Conservation (phyloP, 2,329 filamentous ascomycete species). For the Ilyonectria robusta region DNA sequence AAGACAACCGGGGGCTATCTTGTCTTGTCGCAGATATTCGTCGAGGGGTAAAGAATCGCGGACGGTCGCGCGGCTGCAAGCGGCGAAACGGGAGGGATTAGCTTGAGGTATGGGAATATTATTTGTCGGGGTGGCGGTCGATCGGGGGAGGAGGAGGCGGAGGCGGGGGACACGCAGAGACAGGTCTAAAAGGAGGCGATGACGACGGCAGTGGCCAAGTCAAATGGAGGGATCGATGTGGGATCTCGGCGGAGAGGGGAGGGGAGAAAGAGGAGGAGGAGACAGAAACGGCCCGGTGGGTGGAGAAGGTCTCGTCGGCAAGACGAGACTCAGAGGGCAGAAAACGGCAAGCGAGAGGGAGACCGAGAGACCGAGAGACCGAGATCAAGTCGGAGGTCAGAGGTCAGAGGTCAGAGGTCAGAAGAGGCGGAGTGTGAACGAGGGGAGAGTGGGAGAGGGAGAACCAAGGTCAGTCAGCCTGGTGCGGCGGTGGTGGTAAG, state of each 20-base stretch:
- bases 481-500: conserved; percentile 36
- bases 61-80: conserved; percentile 37
- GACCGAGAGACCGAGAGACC: conserved; percentile 14
- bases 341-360: conserved; percentile 26
- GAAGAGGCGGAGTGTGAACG: conserved; percentile 40
- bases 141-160: conserved; percentile 28
- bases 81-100: conserved; percentile 40
- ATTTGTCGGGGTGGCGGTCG: conserved; percentile 26
- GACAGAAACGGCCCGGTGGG: conserved; percentile 45
- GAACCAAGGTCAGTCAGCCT: conserved; percentile 45
- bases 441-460: conserved; percentile 32
- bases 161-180: conserved; percentile 25
- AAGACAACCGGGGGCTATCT: conserved; percentile 40
- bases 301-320: conserved; percentile 36
- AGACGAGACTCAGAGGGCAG: not conserved
- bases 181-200: conserved; percentile 36
- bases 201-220: conserved; percentile 43
- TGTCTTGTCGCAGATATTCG: conserved; percentile 38
- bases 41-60: conserved; percentile 37
- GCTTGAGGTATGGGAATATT: conserved; percentile 38
- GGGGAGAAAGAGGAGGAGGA: conserved; percentile 35
- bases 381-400: not conserved
- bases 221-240: conserved; percentile 40
- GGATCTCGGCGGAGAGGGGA: conserved; percentile 37
- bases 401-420: not conserved